phyloP scores from a whole-genome alignment of 345 rosid genomes.

The Syzygium grande region DNA sequence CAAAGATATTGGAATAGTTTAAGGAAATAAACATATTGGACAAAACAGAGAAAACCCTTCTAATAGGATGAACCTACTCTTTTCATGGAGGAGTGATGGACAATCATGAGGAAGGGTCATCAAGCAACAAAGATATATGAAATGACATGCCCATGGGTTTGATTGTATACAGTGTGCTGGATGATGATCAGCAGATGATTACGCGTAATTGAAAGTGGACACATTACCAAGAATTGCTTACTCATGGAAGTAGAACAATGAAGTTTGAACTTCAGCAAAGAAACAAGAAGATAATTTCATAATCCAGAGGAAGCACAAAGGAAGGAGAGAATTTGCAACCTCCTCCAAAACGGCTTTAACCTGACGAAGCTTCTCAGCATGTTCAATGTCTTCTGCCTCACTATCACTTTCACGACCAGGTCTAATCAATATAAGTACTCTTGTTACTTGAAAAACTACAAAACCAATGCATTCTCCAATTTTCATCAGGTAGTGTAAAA shows the following conservation, averaged over 20 bases:
- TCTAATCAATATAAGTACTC: conserved; percentile 28
- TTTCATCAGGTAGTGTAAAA: background rate
- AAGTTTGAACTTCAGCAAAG: background rate
- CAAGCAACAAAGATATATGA: background rate
- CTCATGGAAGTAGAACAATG: background rate
- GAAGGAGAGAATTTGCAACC: conserved; percentile 27
- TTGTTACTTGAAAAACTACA: background rate
- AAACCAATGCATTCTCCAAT: background rate
- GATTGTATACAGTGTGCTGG: background rate
- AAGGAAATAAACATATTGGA: background rate
- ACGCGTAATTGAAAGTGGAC: background rate
- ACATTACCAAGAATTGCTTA: background rate
- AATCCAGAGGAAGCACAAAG: background rate
- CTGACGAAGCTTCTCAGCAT: conserved; percentile 98
- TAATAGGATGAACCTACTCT: background rate
- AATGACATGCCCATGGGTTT: background rate
- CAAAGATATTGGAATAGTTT: background rate
- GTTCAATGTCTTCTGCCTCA: conserved; percentile 98
- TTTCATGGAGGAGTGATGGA: background rate
- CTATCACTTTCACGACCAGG: conserved; percentile 93
- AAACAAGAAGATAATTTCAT: background rate
- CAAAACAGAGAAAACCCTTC: background rate
- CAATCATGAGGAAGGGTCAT: background rate
- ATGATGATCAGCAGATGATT: background rate
- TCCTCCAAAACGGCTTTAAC: conserved; percentile 99